Percentiles rank a stretch among this genome's conserved stretches.
These are phyloP conservation scores for Pleurotus djamor DNA, from an alignment of 768 basidiomycete genomes.

Conservation along the genomic window DNA sequence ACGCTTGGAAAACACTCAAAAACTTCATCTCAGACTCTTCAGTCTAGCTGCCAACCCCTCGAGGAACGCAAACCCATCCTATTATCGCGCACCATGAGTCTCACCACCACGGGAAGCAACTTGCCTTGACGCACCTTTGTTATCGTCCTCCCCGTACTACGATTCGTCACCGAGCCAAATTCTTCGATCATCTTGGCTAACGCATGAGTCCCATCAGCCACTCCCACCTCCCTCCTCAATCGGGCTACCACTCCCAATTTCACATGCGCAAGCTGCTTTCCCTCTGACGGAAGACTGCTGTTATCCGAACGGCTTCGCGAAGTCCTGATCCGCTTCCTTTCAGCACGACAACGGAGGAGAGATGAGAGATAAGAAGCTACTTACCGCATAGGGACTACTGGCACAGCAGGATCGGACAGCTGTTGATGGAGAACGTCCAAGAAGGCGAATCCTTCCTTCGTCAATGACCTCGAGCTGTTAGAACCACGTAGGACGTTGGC, in stretches of 20 bases:
- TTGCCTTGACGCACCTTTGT: slow-evolving; percentile 47
- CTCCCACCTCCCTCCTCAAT: slow-evolving; percentile 51
- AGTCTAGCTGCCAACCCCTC: slow-evolving; percentile 58
- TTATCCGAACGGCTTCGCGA: slow-evolving; percentile 35
- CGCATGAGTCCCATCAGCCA: slow-evolving; percentile 48
- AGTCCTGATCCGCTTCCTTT: slow-evolving; percentile 19
- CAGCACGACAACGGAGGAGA: slow-evolving; percentile 1
- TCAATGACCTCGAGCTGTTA: slow-evolving; percentile 64
- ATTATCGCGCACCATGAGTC: slow-evolving; percentile 4
- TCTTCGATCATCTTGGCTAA: slow-evolving; percentile 68
- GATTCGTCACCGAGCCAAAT: slow-evolving; percentile 68
- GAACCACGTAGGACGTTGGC: slow-evolving; percentile 52
- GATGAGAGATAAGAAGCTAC: slow-evolving; percentile 14
- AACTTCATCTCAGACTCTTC: slow-evolving; percentile 31
- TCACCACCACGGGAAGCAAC: neutral
- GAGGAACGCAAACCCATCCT: slow-evolving; percentile 70
- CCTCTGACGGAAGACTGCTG: slow-evolving; percentile 31
- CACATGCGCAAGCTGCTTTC: slow-evolving; percentile 35
- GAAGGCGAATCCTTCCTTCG: slow-evolving; percentile 69
- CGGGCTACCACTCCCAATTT: slow-evolving; percentile 61
- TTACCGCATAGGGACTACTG: slow-evolving; percentile 52
- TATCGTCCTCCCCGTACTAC: slow-evolving; percentile 65
- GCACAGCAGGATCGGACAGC: slow-evolving; percentile 65
- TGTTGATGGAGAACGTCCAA: slow-evolving; percentile 70
- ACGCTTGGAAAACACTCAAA: neutral